A percentile compares a stretch with the other conserved stretches of the same genome.
Conservation (phyloP, 2,329 filamentous ascomycete genomes). For the Ceratocystis papillata region DNA sequence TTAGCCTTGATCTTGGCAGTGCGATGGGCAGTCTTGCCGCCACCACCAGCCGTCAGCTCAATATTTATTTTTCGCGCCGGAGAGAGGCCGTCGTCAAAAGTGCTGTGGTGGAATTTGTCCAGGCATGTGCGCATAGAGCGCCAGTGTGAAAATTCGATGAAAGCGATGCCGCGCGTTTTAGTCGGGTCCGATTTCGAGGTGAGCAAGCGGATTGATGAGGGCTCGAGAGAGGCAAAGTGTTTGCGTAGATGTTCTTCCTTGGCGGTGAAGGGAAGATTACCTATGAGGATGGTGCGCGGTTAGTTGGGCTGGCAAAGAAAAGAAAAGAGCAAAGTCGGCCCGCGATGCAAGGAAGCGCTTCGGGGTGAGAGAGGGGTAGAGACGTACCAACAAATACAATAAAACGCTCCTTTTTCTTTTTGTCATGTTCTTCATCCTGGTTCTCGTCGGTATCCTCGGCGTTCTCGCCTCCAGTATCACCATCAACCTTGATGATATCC, state of each 20-base stretch:
- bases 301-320: not conserved
- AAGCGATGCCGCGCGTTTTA: constrained; percentile 66
- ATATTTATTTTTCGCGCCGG: constrained; percentile 73
- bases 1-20: constrained; percentile 71
- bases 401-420: constrained; percentile 43
- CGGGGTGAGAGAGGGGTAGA: not conserved
- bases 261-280: constrained; percentile 80
- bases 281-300: constrained; percentile 33
- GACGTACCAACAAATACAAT: constrained; percentile 63
- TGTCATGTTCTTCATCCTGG: constrained; percentile 29
- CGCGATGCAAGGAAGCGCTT: constrained; percentile 18
- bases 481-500: constrained; percentile 27
- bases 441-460: constrained; percentile 27
- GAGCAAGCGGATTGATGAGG: constrained; percentile 59
- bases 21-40: constrained; percentile 62
- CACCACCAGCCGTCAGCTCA: constrained; percentile 82
- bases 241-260: constrained; percentile 56
- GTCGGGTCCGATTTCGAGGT: constrained; percentile 52
- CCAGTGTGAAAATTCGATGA: constrained; percentile 78
- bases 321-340: constrained; percentile 20
- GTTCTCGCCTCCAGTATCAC: constrained; percentile 28
- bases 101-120: constrained; percentile 78
- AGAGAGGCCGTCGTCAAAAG: constrained; percentile 50
- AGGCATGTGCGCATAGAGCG: constrained; percentile 89
- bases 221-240: constrained; percentile 70